A percentile compares a stretch with the other conserved stretches of the same genome.
phyloP scores from a whole-genome alignment of 495 filamentous ascomycete species.

The Neurospora intermedia region DNA sequence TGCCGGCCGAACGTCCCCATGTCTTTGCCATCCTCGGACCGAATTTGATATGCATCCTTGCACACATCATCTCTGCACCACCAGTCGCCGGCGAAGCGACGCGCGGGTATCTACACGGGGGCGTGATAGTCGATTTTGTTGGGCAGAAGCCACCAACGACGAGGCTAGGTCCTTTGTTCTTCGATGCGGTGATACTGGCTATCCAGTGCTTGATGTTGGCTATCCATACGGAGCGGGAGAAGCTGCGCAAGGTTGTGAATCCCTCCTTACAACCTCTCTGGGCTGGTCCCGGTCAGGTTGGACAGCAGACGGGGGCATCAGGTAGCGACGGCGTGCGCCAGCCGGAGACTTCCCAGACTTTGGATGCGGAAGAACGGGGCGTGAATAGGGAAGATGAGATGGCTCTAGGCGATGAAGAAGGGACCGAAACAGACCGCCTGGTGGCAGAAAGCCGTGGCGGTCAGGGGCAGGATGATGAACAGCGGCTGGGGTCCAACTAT shows the following conservation, averaged over 20 bases:
- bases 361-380: constrained; percentile 76
- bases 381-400: constrained; percentile 39
- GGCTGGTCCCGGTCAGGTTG: background rate
- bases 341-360: constrained; percentile 44
- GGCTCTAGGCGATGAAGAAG: constrained; percentile 27
- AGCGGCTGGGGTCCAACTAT: constrained; percentile 37
- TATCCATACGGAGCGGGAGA: constrained; percentile 59
- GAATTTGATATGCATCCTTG: constrained; percentile 61
- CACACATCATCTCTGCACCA: constrained; percentile 52
- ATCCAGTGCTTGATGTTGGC: constrained; percentile 68
- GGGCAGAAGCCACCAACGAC: constrained; percentile 69
- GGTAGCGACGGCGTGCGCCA: constrained; percentile 5
- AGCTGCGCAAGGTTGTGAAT: constrained; percentile 32
- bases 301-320: background rate
- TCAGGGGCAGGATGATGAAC: constrained; percentile 15
- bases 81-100: constrained; percentile 64
- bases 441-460: constrained; percentile 8
- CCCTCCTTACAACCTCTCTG: constrained; percentile 17
- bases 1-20: constrained; percentile 58
- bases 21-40: constrained; percentile 59
- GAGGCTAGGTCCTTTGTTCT: constrained; percentile 47
- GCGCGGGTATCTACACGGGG: constrained; percentile 75
- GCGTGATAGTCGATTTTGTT: constrained; percentile 74
- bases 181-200: constrained; percentile 55
- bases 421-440: constrained; percentile 42